These are phyloP conservation scores for Pleurotus sapidus DNA, from an alignment of 768 basidiomycete species.

Conservation along the genomic window DNA sequence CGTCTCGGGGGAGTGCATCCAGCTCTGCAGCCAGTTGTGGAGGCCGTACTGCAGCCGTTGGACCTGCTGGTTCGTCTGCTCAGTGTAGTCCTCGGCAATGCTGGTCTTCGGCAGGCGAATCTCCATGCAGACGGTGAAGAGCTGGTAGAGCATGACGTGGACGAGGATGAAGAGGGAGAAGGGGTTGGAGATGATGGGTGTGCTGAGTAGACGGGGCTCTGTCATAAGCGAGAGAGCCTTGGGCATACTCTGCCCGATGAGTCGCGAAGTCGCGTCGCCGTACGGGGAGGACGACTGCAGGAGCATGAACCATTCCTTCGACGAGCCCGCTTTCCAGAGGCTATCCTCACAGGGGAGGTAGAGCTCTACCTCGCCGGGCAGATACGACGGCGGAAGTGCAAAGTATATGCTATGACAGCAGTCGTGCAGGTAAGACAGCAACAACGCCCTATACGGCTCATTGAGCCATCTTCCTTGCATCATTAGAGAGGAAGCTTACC, in stretches of 20 bases:
- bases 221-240: conserved; percentile 29
- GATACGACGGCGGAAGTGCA: conserved; percentile 45
- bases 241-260: conserved; percentile 37
- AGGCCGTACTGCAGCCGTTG: conserved; percentile 44
- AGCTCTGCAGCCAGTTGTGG: conserved; percentile 60
- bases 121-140: conserved; percentile 36
- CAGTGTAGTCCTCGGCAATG: conserved; percentile 14
- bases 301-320: conserved; percentile 46
- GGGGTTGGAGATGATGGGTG: conserved; percentile 30
- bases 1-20: conserved; percentile 38
- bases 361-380: conserved; percentile 44
- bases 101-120: conserved; percentile 3
- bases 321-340: conserved; percentile 47
- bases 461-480: conserved; percentile 1
- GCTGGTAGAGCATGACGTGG: conserved; percentile 28
- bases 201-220: conserved; percentile 25
- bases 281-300: conserved; percentile 39
- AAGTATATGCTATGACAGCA: conserved; percentile 55
- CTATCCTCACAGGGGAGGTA: conserved; percentile 55
- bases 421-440: conserved; percentile 56
- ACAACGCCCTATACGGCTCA: conserved; percentile 32
- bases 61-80: conserved; percentile 18
- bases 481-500: conserved; percentile 31
- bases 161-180: conserved; percentile 45
- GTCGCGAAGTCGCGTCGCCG: conserved; percentile 30